Evolutionary conservation across 2,329 filamentous ascomycete species (phyloP).

Genomic region (Mycogone perniciosa): DNA sequence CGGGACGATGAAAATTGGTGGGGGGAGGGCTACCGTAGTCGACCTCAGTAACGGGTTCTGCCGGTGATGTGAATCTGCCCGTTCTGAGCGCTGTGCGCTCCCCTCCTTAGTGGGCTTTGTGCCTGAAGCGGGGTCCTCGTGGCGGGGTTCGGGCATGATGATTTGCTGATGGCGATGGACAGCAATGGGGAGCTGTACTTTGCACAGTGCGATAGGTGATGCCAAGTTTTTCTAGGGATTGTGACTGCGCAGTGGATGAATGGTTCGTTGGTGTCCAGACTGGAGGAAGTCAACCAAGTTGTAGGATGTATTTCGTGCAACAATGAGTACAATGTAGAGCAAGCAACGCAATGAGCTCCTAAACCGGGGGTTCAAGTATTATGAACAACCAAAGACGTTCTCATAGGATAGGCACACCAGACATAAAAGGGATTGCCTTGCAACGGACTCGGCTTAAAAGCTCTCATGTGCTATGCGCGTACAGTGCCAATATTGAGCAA

Average conservation of each 20-base stretch:
- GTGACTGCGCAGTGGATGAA: neutral
- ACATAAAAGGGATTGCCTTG: neutral
- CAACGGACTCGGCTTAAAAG: neutral
- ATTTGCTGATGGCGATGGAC: constrained; percentile 14
- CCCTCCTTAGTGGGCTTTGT: constrained; percentile 15
- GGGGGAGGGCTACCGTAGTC: constrained; percentile 35
- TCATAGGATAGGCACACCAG: too few relatives aligned
- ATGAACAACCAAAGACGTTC: neutral
- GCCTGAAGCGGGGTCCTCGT: constrained; percentile 30
- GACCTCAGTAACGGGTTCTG: constrained; percentile 21
- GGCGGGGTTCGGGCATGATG: constrained; percentile 28
- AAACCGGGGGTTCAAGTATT: neutral
- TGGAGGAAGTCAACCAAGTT: neutral
- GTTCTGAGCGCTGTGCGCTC: neutral
- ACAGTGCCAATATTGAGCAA: constrained; percentile 3
- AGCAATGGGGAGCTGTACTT: too few relatives aligned
- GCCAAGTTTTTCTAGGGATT: neutral
- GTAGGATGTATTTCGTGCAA: neutral
- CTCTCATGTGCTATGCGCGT: neutral
- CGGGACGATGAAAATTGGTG: constrained; percentile 37
- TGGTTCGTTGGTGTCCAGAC: too few relatives aligned
- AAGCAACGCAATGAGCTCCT: neutral
- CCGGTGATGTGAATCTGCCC: constrained; percentile 5
- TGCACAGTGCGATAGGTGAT: constrained; percentile 11
- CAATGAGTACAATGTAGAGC: neutral